Percentiles rank a stretch among this genome's conserved stretches.
These are phyloP conservation scores for Phalaenopsis aphrodite DNA, from an alignment of 106 monocot species.

Conservation along the genomic window DNA sequence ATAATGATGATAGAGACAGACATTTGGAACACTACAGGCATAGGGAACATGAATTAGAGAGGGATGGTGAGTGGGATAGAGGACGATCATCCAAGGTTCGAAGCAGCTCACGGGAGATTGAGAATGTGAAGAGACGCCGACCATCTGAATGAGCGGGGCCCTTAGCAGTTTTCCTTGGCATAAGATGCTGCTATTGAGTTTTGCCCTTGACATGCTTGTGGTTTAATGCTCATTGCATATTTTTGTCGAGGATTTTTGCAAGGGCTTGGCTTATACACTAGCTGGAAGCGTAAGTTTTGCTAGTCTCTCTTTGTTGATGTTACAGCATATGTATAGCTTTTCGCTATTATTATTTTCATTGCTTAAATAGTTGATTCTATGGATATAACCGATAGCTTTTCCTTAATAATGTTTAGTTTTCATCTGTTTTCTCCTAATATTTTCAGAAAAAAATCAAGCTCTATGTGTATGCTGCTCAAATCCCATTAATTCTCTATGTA, in stretches of 20 bases:
- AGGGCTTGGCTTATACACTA: neutral
- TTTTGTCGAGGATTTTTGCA: conserved; percentile 8
- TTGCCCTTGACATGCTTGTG: neutral
- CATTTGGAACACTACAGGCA: conserved; percentile 42
- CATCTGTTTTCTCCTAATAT: neutral
- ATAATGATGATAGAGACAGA: conserved; percentile 57
- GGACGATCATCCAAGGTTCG: conserved; percentile 43
- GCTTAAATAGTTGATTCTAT: neutral
- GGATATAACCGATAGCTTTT: neutral
- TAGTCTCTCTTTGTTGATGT: neutral
- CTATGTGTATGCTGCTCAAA: neutral
- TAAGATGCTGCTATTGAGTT: conserved; percentile 3
- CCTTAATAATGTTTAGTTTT: neutral
- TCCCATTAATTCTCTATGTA: neutral
- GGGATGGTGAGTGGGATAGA: conserved; percentile 28
- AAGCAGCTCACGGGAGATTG: conserved; percentile 65
- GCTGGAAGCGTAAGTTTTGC: neutral
- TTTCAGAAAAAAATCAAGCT: neutral
- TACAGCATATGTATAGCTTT: neutral
- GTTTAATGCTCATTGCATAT: conserved; percentile 7
- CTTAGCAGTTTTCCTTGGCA: conserved; percentile 13
- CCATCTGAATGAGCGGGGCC: conserved; percentile 34
- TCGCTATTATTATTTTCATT: neutral
- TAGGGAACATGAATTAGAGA: conserved; percentile 35
- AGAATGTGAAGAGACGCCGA: conserved; percentile 67